A percentile compares a stretch with the other conserved stretches of the same genome.
Conservation (phyloP, 2,329 filamentous ascomycete genomes). For the Calonectria fujianensis region DNA sequence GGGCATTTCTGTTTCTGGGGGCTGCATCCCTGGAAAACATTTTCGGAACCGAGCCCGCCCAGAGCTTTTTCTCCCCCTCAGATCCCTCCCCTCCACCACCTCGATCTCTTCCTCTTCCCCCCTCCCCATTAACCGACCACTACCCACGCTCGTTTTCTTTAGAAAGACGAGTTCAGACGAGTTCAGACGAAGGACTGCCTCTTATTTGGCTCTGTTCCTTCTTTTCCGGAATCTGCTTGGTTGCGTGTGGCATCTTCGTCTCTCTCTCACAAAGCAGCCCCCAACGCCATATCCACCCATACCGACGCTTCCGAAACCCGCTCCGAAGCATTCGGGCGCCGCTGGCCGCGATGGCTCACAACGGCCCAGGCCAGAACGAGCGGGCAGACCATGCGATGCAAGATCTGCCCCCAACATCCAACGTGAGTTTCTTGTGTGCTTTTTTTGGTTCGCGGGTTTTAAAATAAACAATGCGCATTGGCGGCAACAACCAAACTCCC, state of each 20-base stretch:
- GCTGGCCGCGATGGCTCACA: slow-evolving; percentile 28
- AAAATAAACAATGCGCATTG: neutral
- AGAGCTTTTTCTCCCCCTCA: slow-evolving; percentile 10
- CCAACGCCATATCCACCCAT: neutral
- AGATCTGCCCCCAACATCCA: slow-evolving; percentile 49
- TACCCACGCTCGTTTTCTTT: slow-evolving; percentile 24
- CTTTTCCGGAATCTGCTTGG: neutral
- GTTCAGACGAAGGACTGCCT: neutral
- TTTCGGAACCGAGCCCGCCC: neutral
- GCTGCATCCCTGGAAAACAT: slow-evolving; percentile 17
- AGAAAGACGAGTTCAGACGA: slow-evolving; percentile 5
- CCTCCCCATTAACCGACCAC: slow-evolving; percentile 18
- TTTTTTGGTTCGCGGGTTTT: neutral
- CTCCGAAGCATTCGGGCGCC: slow-evolving; percentile 12
- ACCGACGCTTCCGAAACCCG: slow-evolving; percentile 25
- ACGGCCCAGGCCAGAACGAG: slow-evolving; percentile 22
- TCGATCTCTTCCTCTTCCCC: neutral
- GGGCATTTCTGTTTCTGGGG: neutral
- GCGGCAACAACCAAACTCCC: neutral
- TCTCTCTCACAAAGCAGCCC: neutral
- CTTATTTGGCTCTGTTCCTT: neutral
- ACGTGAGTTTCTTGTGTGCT: slow-evolving; percentile 43
- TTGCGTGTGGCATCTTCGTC: neutral
- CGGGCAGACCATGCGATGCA: slow-evolving; percentile 45
- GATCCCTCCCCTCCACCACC: neutral